Evolutionary conservation across 225 moss, liverwort and hornwort genomes (phyloP), one percentile per base, ranked within the genome.

Genomic region (Sphagnum contortum): DNA sequence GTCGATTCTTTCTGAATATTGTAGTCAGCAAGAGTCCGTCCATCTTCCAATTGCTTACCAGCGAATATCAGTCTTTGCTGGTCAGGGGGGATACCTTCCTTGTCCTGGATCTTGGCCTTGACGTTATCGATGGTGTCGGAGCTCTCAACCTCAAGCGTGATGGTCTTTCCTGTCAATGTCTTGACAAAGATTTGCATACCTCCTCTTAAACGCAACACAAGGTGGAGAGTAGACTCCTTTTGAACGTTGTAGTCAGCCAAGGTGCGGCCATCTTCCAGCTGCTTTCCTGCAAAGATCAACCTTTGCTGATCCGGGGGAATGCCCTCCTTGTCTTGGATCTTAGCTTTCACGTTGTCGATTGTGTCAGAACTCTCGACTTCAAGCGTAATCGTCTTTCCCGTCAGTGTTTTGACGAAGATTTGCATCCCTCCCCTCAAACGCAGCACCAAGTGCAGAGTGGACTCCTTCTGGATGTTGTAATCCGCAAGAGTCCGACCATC

Each of bases 241-340:
- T 64, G 64, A 47, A 64, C 48, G 6, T 64, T 64, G 49, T 81
- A 81, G 71, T 78, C 81, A 5, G 81, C 81, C 2, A 78, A 2
- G 5, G 81, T 81, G 4, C 78, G 78, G 0, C 81, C 81, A 47
- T 81, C 81, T 12, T 81, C 81, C 7, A 81, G 29, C 60, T 81
- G 81, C 72, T 81, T 81, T 1, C 78, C 81, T 2, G 78, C 81
- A n/a, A 81, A 81, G 7, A 81, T 64, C 46, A 64, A 48, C 64
- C 64, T 48, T 48, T 64, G 64, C 64, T 64, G 64, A 48, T 64
- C 64, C 4, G 64, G 64, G 3, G 64, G 64, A 12, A 64, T 64
- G 0, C 64, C 64, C n/a, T 64, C 64, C 64, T 64, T 64, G n/a
- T 64, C 64, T 8, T 64, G 45, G 2, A 64, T 50, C 64, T 64